Evolutionary conservation across 2,329 filamentous ascomycete species (phyloP).

Genomic region (Apiospora rasikravindrae): DNA sequence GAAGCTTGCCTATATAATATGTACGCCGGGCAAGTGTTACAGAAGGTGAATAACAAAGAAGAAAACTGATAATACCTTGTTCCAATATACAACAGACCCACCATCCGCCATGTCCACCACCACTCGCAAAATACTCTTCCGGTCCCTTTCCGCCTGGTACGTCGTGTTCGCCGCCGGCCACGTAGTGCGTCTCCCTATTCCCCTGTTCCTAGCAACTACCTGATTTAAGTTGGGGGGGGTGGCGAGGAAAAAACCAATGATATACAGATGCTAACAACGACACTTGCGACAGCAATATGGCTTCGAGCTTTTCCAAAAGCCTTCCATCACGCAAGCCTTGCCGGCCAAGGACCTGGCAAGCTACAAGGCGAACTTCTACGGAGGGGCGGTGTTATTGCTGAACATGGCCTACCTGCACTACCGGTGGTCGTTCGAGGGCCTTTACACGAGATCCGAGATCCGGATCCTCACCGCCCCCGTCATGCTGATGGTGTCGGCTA

Average conservation of each 20-base stretch:
- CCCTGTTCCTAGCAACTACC: background rate
- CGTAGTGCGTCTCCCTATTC: background rate
- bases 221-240: too few species aligned
- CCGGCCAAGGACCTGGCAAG: background rate
- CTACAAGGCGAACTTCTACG: background rate
- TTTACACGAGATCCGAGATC: background rate
- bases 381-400: background rate
- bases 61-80: background rate
- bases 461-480: background rate
- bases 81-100: background rate
- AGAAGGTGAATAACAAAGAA: background rate
- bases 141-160: background rate
- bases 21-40: background rate
- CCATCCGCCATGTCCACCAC: background rate
- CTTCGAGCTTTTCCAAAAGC: background rate
- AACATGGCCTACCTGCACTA: background rate
- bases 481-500: background rate
- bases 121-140: background rate
- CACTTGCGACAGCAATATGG: background rate
- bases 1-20: background rate
- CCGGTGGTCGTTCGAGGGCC: background rate
- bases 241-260: background rate
- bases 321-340: background rate
- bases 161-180: background rate
- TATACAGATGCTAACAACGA: background rate